Base-by-base conservation (phyloP, 495 filamentous ascomycete species). In the Xylaria castorea region DNA sequence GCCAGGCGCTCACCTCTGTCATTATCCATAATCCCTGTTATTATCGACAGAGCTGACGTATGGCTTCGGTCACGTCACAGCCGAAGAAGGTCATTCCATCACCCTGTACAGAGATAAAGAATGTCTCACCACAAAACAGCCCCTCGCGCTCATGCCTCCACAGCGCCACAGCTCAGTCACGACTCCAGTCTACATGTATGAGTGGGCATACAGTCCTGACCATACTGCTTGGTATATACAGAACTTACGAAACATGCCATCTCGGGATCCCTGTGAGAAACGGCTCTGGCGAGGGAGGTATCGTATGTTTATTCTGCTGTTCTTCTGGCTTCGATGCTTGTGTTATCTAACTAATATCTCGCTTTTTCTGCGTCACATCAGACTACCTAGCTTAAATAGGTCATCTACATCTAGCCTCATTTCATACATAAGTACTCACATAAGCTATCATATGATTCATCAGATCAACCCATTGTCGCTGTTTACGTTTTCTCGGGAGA, bases 111-210 rank as follows among this genome's bases (percentile, higher is more conserved):
- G 1, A 42, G 12, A 30, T 51, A 18, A 68, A 30, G 34, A 40
- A 55, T 68, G 66, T 68, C 66, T 68, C 66, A 57, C 50, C 50
- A 55, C 48, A 57, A 22, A 30, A 57, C 53, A 57, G 50, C 64
- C 30, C n/a, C 64, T 30, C 57, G 9, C 34, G 32, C 57, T 58
- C 55, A 14, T 20, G 38, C 38, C 38, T 42, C 38, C 38, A 42
- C 14, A 11, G 9, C 38, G 38, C 38, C 38, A 42, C 9, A 9
- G 38, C 38, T 40, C 38, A 11, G 38, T 40, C 12, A 40, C 38
- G 38, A 11, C 38, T 40, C 12, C 7, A n/a, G n/a, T n/a, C n/a
- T n/a, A n/a, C n/a, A n/a, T n/a, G n/a, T n/a, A n/a, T n/a, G n/a
- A n/a, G n/a, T n/a, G n/a, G n/a, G n/a, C n/a, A n/a, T n/a, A n/a